phyloP scores from a whole-genome alignment of 805 yeast species.

The Metschnikowia gruessii region DNA sequence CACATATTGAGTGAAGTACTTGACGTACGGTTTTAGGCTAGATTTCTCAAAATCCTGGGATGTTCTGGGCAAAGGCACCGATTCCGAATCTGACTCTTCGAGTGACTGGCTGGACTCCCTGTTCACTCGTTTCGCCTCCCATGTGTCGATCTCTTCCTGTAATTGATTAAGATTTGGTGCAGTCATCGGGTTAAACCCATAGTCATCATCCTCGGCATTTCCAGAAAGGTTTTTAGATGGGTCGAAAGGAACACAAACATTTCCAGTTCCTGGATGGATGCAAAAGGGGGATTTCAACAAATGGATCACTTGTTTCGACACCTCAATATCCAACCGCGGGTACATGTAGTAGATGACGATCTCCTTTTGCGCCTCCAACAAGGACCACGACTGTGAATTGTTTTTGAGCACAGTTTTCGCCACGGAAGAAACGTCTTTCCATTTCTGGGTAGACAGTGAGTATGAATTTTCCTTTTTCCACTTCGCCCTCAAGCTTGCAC shows the following conservation, averaged over 20 bases:
- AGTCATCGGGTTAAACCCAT: constrained; percentile 69
- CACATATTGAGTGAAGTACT: constrained; percentile 63
- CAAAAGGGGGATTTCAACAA: constrained; percentile 95
- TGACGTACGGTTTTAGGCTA: constrained; percentile 66
- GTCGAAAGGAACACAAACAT: constrained; percentile 87
- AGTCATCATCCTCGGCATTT: constrained; percentile 35
- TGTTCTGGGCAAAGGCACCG: constrained; percentile 13
- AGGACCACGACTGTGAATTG: constrained; percentile 45
- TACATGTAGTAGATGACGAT: constrained; percentile 75
- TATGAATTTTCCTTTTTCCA: constrained; percentile 48
- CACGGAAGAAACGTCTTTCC: constrained; percentile 68
- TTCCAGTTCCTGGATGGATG: constrained; percentile 94
- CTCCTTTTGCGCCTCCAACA: constrained; percentile 75
- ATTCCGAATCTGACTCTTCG: constrained; percentile 24
- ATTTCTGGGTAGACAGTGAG: constrained; percentile 58
- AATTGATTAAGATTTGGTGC: constrained; percentile 74
- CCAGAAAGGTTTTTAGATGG: constrained; percentile 39
- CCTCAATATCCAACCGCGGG: constrained; percentile 92
- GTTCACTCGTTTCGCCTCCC: constrained; percentile 37
- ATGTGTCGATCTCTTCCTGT: constrained; percentile 59
- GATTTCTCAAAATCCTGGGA: constrained; percentile 59
- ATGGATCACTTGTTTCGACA: constrained; percentile 85
- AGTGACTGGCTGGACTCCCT: constrained; percentile 27
- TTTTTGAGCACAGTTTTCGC: constrained; percentile 48
- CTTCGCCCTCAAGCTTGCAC: constrained; percentile 48